A percentile compares a stretch with the other conserved stretches of the same genome.
phyloP scores from a whole-genome alignment of 257 asterid species.

The Leptodermis oblonga region DNA sequence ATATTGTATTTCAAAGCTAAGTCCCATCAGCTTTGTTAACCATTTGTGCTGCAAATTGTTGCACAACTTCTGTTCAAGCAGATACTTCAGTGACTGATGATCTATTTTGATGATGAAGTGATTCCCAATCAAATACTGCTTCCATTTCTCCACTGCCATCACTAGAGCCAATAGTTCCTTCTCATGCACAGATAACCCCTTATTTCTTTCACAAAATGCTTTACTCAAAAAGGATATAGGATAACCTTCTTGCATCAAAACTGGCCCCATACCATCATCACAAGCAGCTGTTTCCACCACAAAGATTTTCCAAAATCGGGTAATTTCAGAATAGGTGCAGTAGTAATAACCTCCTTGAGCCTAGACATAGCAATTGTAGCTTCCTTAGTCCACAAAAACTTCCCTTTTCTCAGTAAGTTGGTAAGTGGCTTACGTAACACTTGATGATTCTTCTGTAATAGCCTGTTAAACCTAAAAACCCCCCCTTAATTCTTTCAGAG shows the following conservation, averaged over 20 bases:
- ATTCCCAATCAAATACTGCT: too few species aligned
- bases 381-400: not conserved
- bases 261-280: not conserved
- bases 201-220: too few species aligned
- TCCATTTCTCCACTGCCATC: too few species aligned
- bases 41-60: not conserved
- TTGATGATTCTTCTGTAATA: not conserved
- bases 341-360: not conserved
- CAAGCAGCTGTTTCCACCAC: not conserved
- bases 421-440: not conserved
- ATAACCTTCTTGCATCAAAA: too few species aligned
- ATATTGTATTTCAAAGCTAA: not conserved
- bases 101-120: too few species aligned
- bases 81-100: too few species aligned
- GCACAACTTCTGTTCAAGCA: too few species aligned
- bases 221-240: too few species aligned
- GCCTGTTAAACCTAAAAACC: not conserved
- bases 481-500: not conserved
- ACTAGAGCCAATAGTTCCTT: too few species aligned
- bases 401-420: not conserved
- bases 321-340: too few species aligned
- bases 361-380: not conserved
- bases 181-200: too few species aligned
- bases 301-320: not conserved
- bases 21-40: not conserved